These are phyloP conservation scores for Acorus gramineus DNA, from an alignment of 106 monocot species.

Conservation along the genomic window DNA sequence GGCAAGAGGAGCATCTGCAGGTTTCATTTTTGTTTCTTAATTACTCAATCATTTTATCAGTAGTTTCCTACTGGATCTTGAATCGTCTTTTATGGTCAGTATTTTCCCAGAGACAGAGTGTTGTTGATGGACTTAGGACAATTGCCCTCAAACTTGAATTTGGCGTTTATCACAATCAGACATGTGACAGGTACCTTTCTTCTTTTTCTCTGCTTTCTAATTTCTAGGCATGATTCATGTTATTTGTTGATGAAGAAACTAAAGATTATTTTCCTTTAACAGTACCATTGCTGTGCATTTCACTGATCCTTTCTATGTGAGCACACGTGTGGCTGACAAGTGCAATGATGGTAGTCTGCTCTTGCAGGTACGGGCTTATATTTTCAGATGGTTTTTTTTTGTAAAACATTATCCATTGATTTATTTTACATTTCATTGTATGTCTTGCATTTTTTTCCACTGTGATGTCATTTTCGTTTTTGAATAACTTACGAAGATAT, in stretches of 20 bases:
- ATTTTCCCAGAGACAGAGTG: constrained; percentile 48
- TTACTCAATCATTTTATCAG: background rate
- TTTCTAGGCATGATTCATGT: background rate
- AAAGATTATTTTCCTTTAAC: constrained; percentile 4
- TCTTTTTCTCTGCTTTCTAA: background rate
- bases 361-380: constrained; percentile 52
- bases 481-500: too few relatives aligned
- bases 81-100: constrained; percentile 23
- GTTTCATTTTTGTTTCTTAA: constrained; percentile 18
- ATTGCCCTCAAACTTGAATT: constrained; percentile 95
- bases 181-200: constrained; percentile 70
- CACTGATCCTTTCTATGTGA: constrained; percentile 88
- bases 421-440: background rate
- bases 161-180: constrained; percentile 80
- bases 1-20: constrained; percentile 73
- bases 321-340: constrained; percentile 66
- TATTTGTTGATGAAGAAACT: background rate
- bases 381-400: background rate
- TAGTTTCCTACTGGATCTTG: constrained; percentile 1
- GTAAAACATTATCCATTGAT: background rate
- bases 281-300: constrained; percentile 98
- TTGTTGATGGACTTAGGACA: constrained; percentile 97
- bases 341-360: constrained; percentile 70
- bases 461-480: too few relatives aligned
- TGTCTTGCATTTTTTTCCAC: too few relatives aligned